Evolutionary conservation across 139 green algal genomes (phyloP).

Genomic region (Coelastrella sp.): DNA sequence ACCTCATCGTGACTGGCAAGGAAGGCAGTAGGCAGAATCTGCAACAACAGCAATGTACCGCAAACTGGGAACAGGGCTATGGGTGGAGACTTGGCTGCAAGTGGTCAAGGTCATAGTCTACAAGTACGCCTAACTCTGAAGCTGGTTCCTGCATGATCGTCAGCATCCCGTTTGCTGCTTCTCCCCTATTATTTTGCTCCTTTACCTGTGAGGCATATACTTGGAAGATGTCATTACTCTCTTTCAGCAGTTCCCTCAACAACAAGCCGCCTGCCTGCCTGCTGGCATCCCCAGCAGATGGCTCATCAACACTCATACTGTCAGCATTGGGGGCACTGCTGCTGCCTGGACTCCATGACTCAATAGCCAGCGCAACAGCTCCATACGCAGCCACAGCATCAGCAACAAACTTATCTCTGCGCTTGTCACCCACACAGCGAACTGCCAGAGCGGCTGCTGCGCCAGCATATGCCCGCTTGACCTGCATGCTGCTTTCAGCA

Average conservation of each 20-base stretch:
- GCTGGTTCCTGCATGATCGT: no score
- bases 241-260: slow-evolving; percentile 72
- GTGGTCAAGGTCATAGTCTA: no score
- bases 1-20: slow-evolving; percentile 70
- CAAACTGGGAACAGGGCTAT: no score
- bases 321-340: slow-evolving; percentile 1
- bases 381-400: slow-evolving; percentile 66
- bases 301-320: slow-evolving; percentile 16
- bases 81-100: no score
- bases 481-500: slow-evolving; percentile 70
- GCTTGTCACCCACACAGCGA: slow-evolving; percentile 55
- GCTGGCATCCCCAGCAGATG: not conserved
- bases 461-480: slow-evolving; percentile 76
- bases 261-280: slow-evolving; percentile 74
- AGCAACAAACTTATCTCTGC: slow-evolving; percentile 69
- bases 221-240: slow-evolving; percentile 68
- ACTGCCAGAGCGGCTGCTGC: slow-evolving; percentile 71
- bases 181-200: not conserved
- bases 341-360: not conserved
- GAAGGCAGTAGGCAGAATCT: slow-evolving; percentile 74
- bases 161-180: no score
- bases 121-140: no score
- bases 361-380: not conserved
- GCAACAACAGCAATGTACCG: no score
- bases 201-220: slow-evolving; percentile 53